phyloP scores from a whole-genome alignment of 164 flowering plant species.

The Sextonia rubra region DNA sequence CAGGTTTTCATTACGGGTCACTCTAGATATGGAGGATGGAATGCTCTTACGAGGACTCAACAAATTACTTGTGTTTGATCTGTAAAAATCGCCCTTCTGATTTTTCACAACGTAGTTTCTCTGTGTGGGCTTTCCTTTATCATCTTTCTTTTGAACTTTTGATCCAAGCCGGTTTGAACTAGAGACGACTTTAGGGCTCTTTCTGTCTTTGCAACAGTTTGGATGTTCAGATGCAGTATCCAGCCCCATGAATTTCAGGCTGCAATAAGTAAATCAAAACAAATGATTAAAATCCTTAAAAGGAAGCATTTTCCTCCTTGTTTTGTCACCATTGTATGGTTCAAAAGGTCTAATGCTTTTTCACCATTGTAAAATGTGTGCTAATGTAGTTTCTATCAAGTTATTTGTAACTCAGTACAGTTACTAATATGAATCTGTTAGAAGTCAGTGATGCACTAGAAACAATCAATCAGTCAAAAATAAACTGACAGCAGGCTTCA shows the following conservation, averaged over 20 bases:
- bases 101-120: conserved; percentile 36
- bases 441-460: not conserved
- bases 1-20: conserved; percentile 25
- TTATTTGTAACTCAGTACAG: not conserved
- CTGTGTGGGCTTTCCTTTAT: conserved; percentile 21
- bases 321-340: not conserved
- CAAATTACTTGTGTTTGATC: conserved; percentile 41
- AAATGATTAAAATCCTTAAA: not conserved
- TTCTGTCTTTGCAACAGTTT: conserved; percentile 30
- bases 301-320: not conserved
- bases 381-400: not conserved
- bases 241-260: conserved; percentile 40
- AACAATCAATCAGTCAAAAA: not conserved
- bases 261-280: conserved; percentile 22
- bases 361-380: not conserved
- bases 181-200: conserved; percentile 51
- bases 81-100: conserved; percentile 36
- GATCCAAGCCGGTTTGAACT: conserved; percentile 28
- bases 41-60: conserved; percentile 44
- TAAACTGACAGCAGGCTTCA: not conserved
- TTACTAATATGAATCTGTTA: not conserved
- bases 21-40: conserved; percentile 27
- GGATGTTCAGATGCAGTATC: conserved; percentile 52
- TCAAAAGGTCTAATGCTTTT: not conserved
- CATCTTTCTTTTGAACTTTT: conserved; percentile 23